Evolutionary conservation across 192 early-diverging fungal genomes (phyloP).

Genomic region (Lunasporangiospora selenospora): DNA sequence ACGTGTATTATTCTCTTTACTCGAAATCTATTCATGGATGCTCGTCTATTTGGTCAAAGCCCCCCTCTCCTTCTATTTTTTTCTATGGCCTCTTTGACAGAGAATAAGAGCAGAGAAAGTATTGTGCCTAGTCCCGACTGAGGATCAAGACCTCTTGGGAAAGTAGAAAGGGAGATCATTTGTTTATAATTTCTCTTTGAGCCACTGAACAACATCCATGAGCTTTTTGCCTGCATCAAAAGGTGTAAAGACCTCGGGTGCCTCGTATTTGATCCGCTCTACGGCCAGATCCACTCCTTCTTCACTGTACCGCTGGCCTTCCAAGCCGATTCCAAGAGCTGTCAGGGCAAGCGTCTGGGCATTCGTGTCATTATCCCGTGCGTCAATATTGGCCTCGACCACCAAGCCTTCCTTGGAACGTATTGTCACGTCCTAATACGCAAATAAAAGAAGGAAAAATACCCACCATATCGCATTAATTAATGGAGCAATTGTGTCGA

Average conservation of each 20-base stretch:
- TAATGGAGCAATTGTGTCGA: too few relatives aligned
- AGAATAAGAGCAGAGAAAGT: too few relatives aligned
- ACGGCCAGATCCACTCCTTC: constrained; percentile 33
- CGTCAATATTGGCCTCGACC: constrained; percentile 13
- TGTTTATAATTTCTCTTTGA: constrained; percentile 35
- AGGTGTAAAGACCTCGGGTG: constrained; percentile 30
- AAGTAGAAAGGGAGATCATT: too few relatives aligned
- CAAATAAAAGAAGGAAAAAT: background rate
- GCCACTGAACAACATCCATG: constrained; percentile 36
- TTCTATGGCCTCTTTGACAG: too few relatives aligned
- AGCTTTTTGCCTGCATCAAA: constrained; percentile 6
- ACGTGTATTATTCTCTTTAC: too few relatives aligned
- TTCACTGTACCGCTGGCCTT: constrained; percentile 32
- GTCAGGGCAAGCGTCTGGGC: constrained; percentile 17
- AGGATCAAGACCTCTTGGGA: too few relatives aligned
- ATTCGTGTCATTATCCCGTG: background rate
- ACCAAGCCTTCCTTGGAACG: constrained; percentile 34
- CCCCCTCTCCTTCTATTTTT: too few relatives aligned
- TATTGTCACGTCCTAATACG: constrained; percentile 26
- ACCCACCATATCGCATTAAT: too few relatives aligned
- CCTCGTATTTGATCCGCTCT: constrained; percentile 28
- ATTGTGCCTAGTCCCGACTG: too few relatives aligned
- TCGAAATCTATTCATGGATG: too few relatives aligned
- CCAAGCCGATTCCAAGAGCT: constrained; percentile 36
- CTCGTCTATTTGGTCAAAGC: too few relatives aligned